These are phyloP conservation scores for Xerocomellus chrysenteron DNA, from an alignment of 768 basidiomycete species.

Conservation along the genomic window DNA sequence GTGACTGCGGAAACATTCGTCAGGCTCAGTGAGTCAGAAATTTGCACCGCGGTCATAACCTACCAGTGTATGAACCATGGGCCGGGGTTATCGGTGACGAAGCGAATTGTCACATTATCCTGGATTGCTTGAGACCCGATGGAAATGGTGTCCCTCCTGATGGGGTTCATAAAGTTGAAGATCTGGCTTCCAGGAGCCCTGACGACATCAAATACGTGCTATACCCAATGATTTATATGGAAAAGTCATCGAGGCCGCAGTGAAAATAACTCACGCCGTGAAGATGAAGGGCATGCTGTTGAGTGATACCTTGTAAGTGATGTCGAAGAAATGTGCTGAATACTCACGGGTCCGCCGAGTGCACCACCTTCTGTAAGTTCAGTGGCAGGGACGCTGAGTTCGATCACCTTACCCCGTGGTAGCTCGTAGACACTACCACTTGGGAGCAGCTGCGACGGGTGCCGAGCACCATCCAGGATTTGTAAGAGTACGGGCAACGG, in stretches of 20 bases:
- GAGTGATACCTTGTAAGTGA: background rate
- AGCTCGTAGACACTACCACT: conserved; percentile 14
- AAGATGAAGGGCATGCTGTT: conserved; percentile 24
- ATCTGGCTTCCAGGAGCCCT: conserved; percentile 38
- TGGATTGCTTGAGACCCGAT: conserved; percentile 28
- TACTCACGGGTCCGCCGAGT: conserved; percentile 33
- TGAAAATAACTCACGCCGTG: conserved; percentile 15
- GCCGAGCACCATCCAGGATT: conserved; percentile 21
- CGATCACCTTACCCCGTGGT: conserved; percentile 15
- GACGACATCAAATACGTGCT: conserved; percentile 45
- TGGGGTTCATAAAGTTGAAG: conserved; percentile 50
- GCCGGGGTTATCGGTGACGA: conserved; percentile 61
- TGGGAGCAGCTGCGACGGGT: conserved; percentile 14
- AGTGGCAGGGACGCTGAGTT: conserved; percentile 19
- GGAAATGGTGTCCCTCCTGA: conserved; percentile 51
- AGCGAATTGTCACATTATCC: conserved; percentile 53
- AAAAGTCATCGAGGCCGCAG: background rate
- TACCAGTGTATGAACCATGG: conserved; percentile 27
- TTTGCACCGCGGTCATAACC: background rate
- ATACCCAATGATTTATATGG: background rate
- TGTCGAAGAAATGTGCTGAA: background rate
- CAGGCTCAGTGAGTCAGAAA: background rate
- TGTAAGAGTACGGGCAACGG: conserved; percentile 20
- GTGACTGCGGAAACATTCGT: conserved; percentile 12
- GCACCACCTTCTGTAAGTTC: conserved; percentile 15